Percentiles rank a stretch among this genome's conserved stretches.
Conservation (phyloP, 345 rosid species). For the Fremontodendron californicum region DNA sequence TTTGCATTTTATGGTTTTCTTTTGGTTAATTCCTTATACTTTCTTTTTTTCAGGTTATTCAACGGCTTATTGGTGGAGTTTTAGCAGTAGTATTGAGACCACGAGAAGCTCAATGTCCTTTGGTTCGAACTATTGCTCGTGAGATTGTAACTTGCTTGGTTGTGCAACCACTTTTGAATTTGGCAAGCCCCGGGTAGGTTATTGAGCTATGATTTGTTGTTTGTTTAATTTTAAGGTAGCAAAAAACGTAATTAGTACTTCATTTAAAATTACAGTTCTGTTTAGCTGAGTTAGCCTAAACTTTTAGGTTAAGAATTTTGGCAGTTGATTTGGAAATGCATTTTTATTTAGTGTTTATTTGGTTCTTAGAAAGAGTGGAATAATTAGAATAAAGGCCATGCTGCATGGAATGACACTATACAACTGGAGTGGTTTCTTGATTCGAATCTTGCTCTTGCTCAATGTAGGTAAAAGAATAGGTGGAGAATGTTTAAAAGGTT, state of each 20-base stretch:
- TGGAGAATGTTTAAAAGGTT: neutral
- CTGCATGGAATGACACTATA: neutral
- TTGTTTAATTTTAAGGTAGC: constrained; percentile 7
- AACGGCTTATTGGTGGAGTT: constrained; percentile 75
- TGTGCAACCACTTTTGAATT: constrained; percentile 78
- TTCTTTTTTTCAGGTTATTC: constrained; percentile 59
- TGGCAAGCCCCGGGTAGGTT: constrained; percentile 84
- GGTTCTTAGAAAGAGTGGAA: neutral
- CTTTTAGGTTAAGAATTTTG: neutral
- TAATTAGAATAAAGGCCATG: neutral
- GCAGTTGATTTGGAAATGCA: neutral
- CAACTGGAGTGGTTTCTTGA: constrained; percentile 1
- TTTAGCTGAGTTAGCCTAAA: neutral
- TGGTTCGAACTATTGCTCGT: constrained; percentile 86
- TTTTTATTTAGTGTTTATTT: neutral
- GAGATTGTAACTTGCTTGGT: constrained; percentile 96
- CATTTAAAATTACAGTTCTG: neutral
- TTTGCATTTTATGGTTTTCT: constrained; percentile 10
- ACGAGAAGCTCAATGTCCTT: constrained; percentile 89
- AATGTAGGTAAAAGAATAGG: neutral
- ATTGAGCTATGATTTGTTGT: neutral
- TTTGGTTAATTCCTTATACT: constrained; percentile 6
- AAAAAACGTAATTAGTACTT: neutral
- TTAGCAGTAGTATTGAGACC: constrained; percentile 76
- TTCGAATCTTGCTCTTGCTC: neutral